Evolutionary conservation across 2,329 filamentous ascomycete species (phyloP).

Genomic region (Blumeria graminis): DNA sequence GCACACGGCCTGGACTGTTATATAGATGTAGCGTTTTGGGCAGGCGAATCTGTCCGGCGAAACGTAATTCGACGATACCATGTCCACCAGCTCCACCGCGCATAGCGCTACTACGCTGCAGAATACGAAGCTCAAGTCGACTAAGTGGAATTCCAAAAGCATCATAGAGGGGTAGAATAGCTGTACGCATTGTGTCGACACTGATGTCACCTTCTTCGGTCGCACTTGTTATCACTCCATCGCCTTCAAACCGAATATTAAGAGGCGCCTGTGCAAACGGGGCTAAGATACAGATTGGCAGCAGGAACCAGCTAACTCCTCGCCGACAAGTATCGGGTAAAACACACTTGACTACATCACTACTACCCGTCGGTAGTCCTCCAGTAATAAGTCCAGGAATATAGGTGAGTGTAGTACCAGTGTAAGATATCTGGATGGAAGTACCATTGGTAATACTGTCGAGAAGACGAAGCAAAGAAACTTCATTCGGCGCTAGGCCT

Average conservation of each 20-base stretch:
- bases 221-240: conserved; percentile 75
- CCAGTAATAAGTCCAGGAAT: conserved; percentile 83
- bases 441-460: conserved; percentile 90
- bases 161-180: conserved; percentile 70
- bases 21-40: conserved; percentile 83
- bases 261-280: conserved; percentile 83
- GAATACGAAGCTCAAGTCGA: conserved; percentile 63
- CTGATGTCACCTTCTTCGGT: conserved; percentile 71
- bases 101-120: conserved; percentile 57
- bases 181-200: conserved; percentile 81
- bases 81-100: conserved; percentile 56
- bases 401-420: conserved; percentile 79
- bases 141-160: conserved; percentile 63
- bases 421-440: conserved; percentile 86
- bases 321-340: conserved; percentile 53
- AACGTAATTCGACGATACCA: conserved; percentile 79
- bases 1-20: conserved; percentile 61
- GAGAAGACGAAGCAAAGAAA: conserved; percentile 85
- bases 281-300: conserved; percentile 70
- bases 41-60: conserved; percentile 76
- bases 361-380: conserved; percentile 42
- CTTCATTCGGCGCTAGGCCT: conserved; percentile 74
- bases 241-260: conserved; percentile 72
- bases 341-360: conserved; percentile 56
- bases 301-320: conserved; percentile 75